phyloP scores from a whole-genome alignment of 257 asterid species.

The Solanum peruvianum region DNA sequence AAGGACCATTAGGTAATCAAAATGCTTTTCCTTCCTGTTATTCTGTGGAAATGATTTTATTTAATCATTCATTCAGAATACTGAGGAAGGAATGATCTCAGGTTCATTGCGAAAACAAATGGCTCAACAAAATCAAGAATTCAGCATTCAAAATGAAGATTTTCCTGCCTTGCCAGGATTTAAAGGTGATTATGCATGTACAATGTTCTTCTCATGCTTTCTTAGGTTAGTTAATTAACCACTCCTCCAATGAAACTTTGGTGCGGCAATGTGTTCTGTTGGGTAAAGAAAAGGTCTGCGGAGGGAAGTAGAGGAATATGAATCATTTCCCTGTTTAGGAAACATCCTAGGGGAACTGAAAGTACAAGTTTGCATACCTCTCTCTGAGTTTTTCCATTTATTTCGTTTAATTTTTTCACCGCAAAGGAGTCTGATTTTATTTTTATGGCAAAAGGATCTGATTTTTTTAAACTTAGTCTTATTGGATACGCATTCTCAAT shows the following conservation, averaged over 20 bases:
- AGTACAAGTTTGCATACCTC: neutral
- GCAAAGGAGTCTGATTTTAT: neutral
- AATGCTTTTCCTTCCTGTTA: constrained; percentile 1
- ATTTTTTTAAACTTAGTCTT: neutral
- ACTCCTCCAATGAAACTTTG: neutral
- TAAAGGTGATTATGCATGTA: constrained; percentile 44
- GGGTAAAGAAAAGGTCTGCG: neutral
- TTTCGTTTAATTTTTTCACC: neutral
- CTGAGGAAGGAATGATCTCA: constrained; percentile 20
- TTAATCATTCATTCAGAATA: constrained; percentile 5
- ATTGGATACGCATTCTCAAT: neutral
- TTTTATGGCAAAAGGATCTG: neutral
- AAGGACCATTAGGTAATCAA: constrained; percentile 76
- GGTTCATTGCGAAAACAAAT: constrained; percentile 94
- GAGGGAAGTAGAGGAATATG: neutral
- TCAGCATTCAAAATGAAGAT: constrained; percentile 97
- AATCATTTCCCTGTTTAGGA: neutral
- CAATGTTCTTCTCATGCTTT: neutral
- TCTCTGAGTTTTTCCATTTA: neutral
- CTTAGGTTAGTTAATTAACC: neutral
- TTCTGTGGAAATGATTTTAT: constrained; percentile 4
- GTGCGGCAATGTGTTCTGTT: neutral
- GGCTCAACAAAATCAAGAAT: constrained; percentile 96
- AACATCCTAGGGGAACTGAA: neutral
- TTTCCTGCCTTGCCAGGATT: constrained; percentile 97